Evolutionary conservation across 805 yeast genomes (phyloP), one percentile per base, ranked within the genome.

Genomic region (Blastobotrys americana): DNA sequence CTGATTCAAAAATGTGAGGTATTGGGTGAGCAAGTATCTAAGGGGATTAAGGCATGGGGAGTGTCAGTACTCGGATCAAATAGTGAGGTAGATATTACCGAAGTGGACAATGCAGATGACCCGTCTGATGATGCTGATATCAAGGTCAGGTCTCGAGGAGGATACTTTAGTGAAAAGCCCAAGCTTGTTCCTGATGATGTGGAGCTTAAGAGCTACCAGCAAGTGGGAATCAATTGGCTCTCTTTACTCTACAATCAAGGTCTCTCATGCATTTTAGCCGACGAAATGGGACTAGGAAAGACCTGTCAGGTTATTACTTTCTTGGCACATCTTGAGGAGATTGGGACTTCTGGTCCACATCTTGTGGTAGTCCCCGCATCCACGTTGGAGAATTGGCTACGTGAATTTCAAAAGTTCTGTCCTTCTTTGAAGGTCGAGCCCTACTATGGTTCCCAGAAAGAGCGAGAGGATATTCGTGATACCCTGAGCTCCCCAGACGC

Each of bases 221-320:
- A 88, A 55, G 95, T 89, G n/a, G 99, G 99, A 38, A 67, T 93
- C 42, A 93, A 93, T 61, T 93, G 99, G 99, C 69, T 93, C 44
- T 73, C 80, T 50, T 63, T 90, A 44, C 70, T 93, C 23, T 93
- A 90, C 61, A 78, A 77, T 47, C 78, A 83, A 58, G 73, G 78
- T 15, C 70, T 93, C 45, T 87, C 96, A 4, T 89, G 98, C 66
- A 93, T 93, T 45, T 69, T 93, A 40, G 99, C 98, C 0, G 99
- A 93, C 67, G 99, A 93, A 62, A 93, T 93, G 99, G 99, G 72
- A 3, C 70, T 93, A 40, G 99, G 99, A 48, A 93, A 93, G 61
- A 93, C 98, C 0, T 84, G 95, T 61, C 97, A 93, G 66, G 96
- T 93, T 25, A 90, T 93, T 65, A 75, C 97, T 5, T 93, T 93